These are phyloP conservation scores for Cymbidium sinense DNA, from an alignment of 106 monocot genomes.

Conservation along the genomic window DNA sequence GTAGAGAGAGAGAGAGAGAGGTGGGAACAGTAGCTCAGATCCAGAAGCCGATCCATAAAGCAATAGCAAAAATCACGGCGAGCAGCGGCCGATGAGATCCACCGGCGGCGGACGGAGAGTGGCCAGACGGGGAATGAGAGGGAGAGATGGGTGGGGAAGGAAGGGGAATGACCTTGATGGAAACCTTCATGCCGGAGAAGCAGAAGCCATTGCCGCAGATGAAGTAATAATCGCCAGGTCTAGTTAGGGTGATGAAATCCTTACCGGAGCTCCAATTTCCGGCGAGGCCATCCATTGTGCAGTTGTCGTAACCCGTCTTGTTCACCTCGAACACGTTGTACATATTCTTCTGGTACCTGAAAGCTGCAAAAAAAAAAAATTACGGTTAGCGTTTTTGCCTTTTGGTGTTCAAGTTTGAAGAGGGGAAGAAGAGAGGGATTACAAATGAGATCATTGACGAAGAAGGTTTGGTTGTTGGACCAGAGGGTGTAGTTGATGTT, in stretches of 20 bases:
- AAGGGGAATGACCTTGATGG: slow-evolving; percentile 54
- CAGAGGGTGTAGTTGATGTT: slow-evolving; percentile 78
- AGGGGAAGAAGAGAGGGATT: slow-evolving; percentile 11
- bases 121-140: not conserved
- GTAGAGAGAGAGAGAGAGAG: not conserved
- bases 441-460: slow-evolving; percentile 78
- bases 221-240: slow-evolving; percentile 72
- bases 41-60: not conserved
- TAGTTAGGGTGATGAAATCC: slow-evolving; percentile 71
- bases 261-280: slow-evolving; percentile 97
- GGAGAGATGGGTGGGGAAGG: slow-evolving; percentile 11
- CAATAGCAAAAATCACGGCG: not conserved
- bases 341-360: slow-evolving; percentile 83
- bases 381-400: slow-evolving; percentile 5
- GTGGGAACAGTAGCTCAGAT: not conserved
- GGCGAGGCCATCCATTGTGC: slow-evolving; percentile 60
- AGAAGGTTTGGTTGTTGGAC: slow-evolving; percentile 93
- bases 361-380: slow-evolving; percentile 41
- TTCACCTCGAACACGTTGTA: slow-evolving; percentile 97
- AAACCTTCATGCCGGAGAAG: slow-evolving; percentile 69
- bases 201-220: slow-evolving; percentile 72
- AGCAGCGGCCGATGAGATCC: not conserved
- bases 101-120: not conserved
- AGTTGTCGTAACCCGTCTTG: slow-evolving; percentile 91
- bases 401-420: not conserved